phyloP scores from a whole-genome alignment of 164 flowering plant species.

The Magnolia sinica region DNA sequence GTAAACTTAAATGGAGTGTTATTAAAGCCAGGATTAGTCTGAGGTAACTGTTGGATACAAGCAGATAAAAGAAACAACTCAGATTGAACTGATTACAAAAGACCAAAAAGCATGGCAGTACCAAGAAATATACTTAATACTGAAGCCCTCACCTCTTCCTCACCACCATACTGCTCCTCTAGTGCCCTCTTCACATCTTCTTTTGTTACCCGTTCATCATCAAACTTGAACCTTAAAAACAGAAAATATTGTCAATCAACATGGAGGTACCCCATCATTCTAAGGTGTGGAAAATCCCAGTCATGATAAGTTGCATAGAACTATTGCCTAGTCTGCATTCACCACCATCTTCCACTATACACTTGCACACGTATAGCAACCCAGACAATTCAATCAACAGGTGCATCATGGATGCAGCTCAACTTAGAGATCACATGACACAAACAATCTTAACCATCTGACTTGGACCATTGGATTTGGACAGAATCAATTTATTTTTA shows the following conservation, averaged over 20 bases:
- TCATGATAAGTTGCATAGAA: neutral
- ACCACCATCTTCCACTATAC: neutral
- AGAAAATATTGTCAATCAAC: neutral
- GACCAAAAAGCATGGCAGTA: neutral
- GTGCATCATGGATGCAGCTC: neutral
- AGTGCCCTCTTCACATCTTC: conserved; percentile 74
- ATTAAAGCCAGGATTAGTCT: conserved; percentile 84
- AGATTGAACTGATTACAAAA: neutral
- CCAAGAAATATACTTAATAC: neutral
- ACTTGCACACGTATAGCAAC: neutral
- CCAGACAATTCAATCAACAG: neutral
- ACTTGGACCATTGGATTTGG: neutral
- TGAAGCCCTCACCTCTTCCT: conserved; percentile 60
- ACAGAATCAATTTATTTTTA: neutral
- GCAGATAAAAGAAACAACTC: conserved; percentile 3
- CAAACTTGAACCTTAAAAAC: conserved; percentile 72
- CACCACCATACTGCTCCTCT: conserved; percentile 92
- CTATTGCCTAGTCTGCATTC: neutral
- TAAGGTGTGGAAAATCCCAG: neutral
- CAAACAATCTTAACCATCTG: neutral
- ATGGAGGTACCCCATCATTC: neutral
- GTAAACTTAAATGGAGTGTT: conserved; percentile 85
- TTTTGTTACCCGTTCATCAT: conserved; percentile 88
- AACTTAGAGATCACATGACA: too few relatives aligned
- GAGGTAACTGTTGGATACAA: conserved; percentile 62